A percentile compares a stretch with the other conserved stretches of the same genome.
phyloP scores from a whole-genome alignment of 768 basidiomycete genomes.

The Gautieria morchelliformis region DNA sequence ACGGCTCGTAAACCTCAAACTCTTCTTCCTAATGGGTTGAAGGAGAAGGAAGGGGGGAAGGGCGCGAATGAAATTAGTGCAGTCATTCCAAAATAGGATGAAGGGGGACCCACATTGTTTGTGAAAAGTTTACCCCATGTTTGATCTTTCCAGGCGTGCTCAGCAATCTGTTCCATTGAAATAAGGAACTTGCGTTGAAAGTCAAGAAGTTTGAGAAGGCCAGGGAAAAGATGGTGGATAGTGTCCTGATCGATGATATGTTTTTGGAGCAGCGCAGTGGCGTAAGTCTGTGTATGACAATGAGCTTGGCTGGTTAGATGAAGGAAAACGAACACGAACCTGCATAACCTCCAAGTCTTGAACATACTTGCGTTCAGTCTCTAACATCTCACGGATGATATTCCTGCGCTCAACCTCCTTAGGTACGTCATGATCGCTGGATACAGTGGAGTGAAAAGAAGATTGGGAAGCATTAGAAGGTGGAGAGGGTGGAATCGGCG shows the following conservation, averaged over 20 bases:
- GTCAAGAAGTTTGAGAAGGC: slow-evolving; percentile 89
- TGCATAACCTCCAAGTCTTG: slow-evolving; percentile 95
- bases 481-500: slow-evolving; percentile 41
- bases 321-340: slow-evolving; percentile 36
- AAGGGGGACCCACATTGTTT: slow-evolving; percentile 55
- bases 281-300: slow-evolving; percentile 61
- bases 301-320: slow-evolving; percentile 1
- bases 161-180: slow-evolving; percentile 77
- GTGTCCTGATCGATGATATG: slow-evolving; percentile 90
- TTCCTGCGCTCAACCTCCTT: slow-evolving; percentile 64
- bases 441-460: slow-evolving; percentile 53
- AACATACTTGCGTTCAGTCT: slow-evolving; percentile 94
- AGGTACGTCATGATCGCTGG: slow-evolving; percentile 34
- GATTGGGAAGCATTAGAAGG: slow-evolving; percentile 30
- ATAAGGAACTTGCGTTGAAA: slow-evolving; percentile 94
- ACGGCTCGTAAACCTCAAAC: slow-evolving; percentile 93
- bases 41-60: slow-evolving; percentile 3
- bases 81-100: slow-evolving; percentile 20
- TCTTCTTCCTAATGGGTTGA: slow-evolving; percentile 80
- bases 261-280: slow-evolving; percentile 69
- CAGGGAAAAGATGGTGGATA: slow-evolving; percentile 91
- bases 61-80: slow-evolving; percentile 15
- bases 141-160: slow-evolving; percentile 74
- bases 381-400: slow-evolving; percentile 81
- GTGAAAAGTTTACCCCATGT: slow-evolving; percentile 82